Evolutionary conservation across 768 basidiomycete species (phyloP).

Genomic region (Amanita rubescens): DNA sequence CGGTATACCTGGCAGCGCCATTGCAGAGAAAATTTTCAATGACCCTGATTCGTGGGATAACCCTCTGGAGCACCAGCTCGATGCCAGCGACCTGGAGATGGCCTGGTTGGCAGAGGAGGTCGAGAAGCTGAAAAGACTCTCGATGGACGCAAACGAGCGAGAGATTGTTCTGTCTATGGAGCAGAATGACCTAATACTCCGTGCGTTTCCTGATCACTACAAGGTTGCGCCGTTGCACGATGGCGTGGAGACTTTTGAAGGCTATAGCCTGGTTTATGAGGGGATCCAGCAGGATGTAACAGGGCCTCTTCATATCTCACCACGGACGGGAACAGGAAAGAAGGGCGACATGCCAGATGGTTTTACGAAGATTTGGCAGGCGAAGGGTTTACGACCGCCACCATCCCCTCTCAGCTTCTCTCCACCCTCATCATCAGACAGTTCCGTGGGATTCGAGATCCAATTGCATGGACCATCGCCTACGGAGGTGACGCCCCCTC

Average conservation of each 20-base stretch:
- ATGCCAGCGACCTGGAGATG: conserved; percentile 18
- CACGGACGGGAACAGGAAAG: neutral
- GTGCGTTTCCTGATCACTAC: conserved; percentile 5
- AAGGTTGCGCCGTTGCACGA: neutral
- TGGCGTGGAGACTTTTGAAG: no score
- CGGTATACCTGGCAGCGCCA: conserved; percentile 28
- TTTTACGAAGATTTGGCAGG: neutral
- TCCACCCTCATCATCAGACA: conserved; percentile 6
- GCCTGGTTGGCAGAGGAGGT: conserved; percentile 30
- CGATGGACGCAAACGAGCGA: neutral
- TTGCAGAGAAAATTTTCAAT: conserved; percentile 36
- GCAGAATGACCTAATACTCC: conserved; percentile 4
- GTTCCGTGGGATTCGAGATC: neutral
- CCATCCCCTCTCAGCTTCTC: conserved; percentile 4
- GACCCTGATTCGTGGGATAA: conserved; percentile 36
- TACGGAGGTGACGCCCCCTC: conserved; percentile 15
- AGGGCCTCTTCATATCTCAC: neutral
- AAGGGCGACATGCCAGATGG: neutral
- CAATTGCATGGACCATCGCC: conserved; percentile 4
- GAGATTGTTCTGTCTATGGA: conserved; percentile 11
- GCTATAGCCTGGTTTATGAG: neutral
- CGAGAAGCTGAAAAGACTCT: conserved; percentile 18
- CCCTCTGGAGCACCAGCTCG: conserved; percentile 19
- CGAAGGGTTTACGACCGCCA: neutral
- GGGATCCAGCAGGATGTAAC: neutral